Conservation (phyloP, 1,284 basidiomycete genomes). For the Grifola frondosa region DNA sequence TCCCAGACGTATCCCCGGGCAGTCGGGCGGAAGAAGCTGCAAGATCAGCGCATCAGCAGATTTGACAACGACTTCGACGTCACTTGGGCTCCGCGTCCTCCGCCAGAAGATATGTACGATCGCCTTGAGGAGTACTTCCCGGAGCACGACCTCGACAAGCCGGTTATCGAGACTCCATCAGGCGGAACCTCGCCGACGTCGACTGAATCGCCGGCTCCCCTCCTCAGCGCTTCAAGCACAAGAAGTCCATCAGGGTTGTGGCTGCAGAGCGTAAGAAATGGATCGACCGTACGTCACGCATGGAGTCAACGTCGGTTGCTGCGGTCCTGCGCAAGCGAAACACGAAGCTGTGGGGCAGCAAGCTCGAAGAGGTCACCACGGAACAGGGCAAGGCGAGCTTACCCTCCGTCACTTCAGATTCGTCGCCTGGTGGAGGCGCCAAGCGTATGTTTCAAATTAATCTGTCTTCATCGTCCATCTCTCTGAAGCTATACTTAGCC, state of each 20-base stretch:
- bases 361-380: slow-evolving; percentile 90
- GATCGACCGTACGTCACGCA: slow-evolving; percentile 59
- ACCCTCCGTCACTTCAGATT: slow-evolving; percentile 49
- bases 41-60: slow-evolving; percentile 50
- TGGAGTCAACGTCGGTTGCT: slow-evolving; percentile 46
- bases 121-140: slow-evolving; percentile 96
- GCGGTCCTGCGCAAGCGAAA: slow-evolving; percentile 75
- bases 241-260: slow-evolving; percentile 92
- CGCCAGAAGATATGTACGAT: slow-evolving; percentile 92
- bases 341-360: slow-evolving; percentile 96
- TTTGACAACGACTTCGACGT: slow-evolving; percentile 58
- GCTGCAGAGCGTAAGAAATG: slow-evolving; percentile 79
- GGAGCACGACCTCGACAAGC: slow-evolving; percentile 93
- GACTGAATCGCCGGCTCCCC: slow-evolving; percentile 51
- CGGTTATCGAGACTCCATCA: slow-evolving; percentile 84
- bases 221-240: slow-evolving; percentile 47
- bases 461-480: slow-evolving; percentile 6
- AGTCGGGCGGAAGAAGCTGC: slow-evolving; percentile 21
- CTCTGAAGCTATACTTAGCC: slow-evolving; percentile 41
- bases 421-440: slow-evolving; percentile 50
- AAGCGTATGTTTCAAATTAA: slow-evolving; percentile 49
- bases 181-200: slow-evolving; percentile 78
- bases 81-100: slow-evolving; percentile 87
- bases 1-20: slow-evolving; percentile 12
- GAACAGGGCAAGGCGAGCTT: slow-evolving; percentile 52